Evolutionary conservation across 805 yeast species (phyloP), one percentile per base, ranked within the genome.

Genomic region (Jamesozyma rosinii): DNA sequence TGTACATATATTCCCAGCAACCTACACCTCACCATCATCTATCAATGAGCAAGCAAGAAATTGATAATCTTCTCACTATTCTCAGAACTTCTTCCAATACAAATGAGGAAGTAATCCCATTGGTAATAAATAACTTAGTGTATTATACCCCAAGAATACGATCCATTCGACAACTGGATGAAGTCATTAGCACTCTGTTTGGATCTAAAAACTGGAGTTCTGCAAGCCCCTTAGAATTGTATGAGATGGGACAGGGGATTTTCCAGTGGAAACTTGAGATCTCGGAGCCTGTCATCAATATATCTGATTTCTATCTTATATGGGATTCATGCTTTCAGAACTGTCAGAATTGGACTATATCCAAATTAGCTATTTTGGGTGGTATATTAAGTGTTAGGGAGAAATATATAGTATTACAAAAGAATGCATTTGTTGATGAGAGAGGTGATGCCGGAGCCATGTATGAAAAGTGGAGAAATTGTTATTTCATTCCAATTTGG

Each of bases 241-340:
- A 48, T 20, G 54, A 54, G 17, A 42, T 50, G 38, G 39, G 49
- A 1, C 53, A 52, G 32, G 50, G 53, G 6, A 50, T 60, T 10
- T 49, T 55, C 9, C 43, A 47, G 4, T 58, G 63, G 60, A 61
- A 61, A 40, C 41, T 60, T 18, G 51, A 56, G 30, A 57, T 61
- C 3, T 60, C 65, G 14, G 66, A 60, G 38, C 66, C 66, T 1
- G 39, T 40, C 1, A 32, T 61, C 8, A 27, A 52, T 5, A 18
- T 57, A 14, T 31, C 48, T 10, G 44, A 48, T 6, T 61, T 61
- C 38, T 57, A 45, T 42, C n/a, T 31, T 14, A 38, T 51, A 1
- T 57, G 63, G 64, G 45, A 57, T 41, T 13, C 34, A 1, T 43
- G 44, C 13, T 43, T 59, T 30, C 34, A 8, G 1, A 30, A 18